Evolutionary conservation across 2,329 filamentous ascomycete genomes (phyloP), one percentile per base, ranked within the genome.

Genomic region (Ampelomyces quisqualis): DNA sequence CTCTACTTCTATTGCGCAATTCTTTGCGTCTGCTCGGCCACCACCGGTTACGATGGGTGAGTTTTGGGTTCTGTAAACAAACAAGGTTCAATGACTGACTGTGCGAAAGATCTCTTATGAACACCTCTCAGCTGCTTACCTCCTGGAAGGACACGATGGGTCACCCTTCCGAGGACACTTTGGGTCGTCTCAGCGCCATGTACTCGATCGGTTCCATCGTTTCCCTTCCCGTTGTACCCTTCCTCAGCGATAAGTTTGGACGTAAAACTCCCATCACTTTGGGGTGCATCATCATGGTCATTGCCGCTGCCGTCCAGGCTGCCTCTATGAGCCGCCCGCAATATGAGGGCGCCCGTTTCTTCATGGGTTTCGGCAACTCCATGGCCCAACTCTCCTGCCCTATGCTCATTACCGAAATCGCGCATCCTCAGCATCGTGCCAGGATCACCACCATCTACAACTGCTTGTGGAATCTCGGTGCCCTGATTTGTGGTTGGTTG

Each of bases 391-490:
- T 83, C 69, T 76, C 78, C 4, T 82, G 81, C 10, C 82, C 82
- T 3, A 71, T 85, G 34, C 73, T 85, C 7, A 73, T 85, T 8
- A 80, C 80, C 3, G 83, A 86, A 69, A 76, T 86, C 45, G 80
- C 77, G 66, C 82, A 86, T 58, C 82, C 82, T 18, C 82, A 85
- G 58, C 82, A 86, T 59, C 78, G 83, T 58, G 82, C 77, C 19
- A 77, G 77, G 15, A 74, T 85, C 32, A 85, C 81, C 1, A 74
- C 82, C 11, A 74, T 85, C 43, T 85, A 85, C 68, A 85, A 86
- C 65, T 84, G 79, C 53, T 66, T 85, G 37, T 86, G 82, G 82
- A 83, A 84, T 61, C 63, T 81, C 39, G 81, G 80, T 31, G 69
- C 70, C 27, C 66, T 75, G 13, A 51, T 82, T 36, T 80, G 82